Conservation (phyloP, 2,329 filamentous ascomycete genomes). For the Cylindrodendrum hubeiense region DNA sequence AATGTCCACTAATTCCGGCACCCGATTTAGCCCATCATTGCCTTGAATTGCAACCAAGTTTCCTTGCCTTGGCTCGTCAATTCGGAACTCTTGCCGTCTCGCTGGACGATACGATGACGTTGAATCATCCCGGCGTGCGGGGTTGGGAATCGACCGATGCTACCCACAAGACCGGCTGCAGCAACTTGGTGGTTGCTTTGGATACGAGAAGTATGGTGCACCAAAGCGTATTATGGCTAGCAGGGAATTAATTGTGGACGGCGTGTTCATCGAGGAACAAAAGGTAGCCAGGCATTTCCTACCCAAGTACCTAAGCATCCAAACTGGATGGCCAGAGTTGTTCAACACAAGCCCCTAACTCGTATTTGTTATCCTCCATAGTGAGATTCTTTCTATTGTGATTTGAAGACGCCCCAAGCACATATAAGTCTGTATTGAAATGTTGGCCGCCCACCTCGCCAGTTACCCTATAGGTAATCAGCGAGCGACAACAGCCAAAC, state of each 20-base stretch:
- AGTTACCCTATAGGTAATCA: not conserved
- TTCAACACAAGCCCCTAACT: no score
- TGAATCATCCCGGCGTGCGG: conserved; percentile 9
- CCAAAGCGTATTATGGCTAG: not conserved
- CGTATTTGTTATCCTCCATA: not conserved
- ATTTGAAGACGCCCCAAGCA: not conserved
- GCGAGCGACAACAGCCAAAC: not conserved
- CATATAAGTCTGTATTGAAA: not conserved
- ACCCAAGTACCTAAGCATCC: not conserved
- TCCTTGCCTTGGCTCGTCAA: not conserved
- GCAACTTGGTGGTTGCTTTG: conserved; percentile 1
- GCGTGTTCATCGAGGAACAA: not conserved
- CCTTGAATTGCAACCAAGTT: not conserved
- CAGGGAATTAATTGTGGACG: not conserved
- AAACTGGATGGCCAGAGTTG: no score
- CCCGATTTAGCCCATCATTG: not conserved
- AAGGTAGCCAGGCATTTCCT: no score
- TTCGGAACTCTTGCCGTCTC: not conserved
- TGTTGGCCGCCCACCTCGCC: not conserved
- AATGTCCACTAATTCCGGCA: no score
- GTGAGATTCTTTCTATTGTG: not conserved
- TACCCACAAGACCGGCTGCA: not conserved
- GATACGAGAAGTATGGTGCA: conserved; percentile 15
- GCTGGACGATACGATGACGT: conserved; percentile 3
- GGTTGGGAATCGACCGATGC: conserved; percentile 8